Conservation (phyloP, 768 basidiomycete species). For the Paxillus involutus region DNA sequence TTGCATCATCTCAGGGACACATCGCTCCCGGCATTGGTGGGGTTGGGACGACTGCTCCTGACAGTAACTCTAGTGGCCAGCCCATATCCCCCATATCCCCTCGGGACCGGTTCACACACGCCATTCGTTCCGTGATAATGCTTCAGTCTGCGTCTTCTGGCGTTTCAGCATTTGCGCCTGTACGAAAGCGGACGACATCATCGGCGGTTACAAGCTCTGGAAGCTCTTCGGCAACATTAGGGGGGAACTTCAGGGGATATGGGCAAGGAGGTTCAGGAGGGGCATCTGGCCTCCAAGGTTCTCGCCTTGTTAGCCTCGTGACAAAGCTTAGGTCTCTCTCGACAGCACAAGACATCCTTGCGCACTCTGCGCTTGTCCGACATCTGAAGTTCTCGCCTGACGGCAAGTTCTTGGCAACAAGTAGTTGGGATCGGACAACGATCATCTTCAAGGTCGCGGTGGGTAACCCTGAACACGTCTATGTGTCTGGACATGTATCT, state of each 20-base stretch:
- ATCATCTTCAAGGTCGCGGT: slow-evolving; percentile 67
- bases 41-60: not conserved
- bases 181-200: slow-evolving; percentile 37
- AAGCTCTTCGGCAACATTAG: not conserved
- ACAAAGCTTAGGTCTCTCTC: slow-evolving; percentile 55
- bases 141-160: slow-evolving; percentile 24
- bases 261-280: not conserved
- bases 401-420: slow-evolving; percentile 68
- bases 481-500: not conserved
- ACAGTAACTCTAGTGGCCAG: not conserved
- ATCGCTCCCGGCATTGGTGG: not conserved
- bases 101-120: slow-evolving; percentile 30
- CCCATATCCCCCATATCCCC: not conserved
- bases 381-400: slow-evolving; percentile 78
- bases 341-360: slow-evolving; percentile 58
- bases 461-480: slow-evolving; percentile 17
- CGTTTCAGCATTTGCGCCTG: slow-evolving; percentile 15
- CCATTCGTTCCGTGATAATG: slow-evolving; percentile 42
- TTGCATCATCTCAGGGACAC: slow-evolving; percentile 1
- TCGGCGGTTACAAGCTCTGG: slow-evolving; percentile 19
- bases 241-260: not conserved
- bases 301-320: slow-evolving; percentile 55
- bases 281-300: slow-evolving; percentile 39
- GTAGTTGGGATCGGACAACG: slow-evolving; percentile 71
- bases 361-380: slow-evolving; percentile 66